Evolutionary conservation across 305 asterid species (phyloP), one percentile per base, ranked within the genome.

Genomic region (Striga hermonthica): DNA sequence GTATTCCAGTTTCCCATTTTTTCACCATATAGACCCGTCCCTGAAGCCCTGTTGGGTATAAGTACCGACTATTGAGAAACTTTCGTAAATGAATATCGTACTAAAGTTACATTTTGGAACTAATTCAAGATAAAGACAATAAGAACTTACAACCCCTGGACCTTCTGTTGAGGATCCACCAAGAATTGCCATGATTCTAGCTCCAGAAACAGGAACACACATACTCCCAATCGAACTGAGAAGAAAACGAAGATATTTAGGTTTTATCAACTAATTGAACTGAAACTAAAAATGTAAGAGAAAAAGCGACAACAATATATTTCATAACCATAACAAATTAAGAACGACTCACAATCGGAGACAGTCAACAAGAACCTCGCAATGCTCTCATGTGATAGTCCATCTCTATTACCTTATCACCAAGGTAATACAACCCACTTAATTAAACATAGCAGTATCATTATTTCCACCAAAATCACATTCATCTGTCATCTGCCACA

Each of bases 121-220:
- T 63, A 61, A 63, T 35, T 40, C 45, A 57, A 55, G 11, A 22
- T 34, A 63, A 47, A 13, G 68, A 40, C 48, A 35, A 31, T 47
- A 57, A 22, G 31, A 61, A 82, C 99, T 82, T 81, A 93, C 99
- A 49, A 90, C 63, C 73, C 99, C 99, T 60, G 89, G 78, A 66
- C 99, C 99, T 82, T 90, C 99, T 9, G 97, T 90, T 31, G 99
- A 80, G 64, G 99, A 97, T 70, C 99, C 99, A 58, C 99, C 99
- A 66, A 93, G 78, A 77, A 90, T 86, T 36, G 97, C 92, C 95
- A 88, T 82, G 70, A 93, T 88, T 80, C 97, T 84, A 76, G 99
- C 99, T 72, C 97, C 97, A 50, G 84, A 82, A 72, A 97, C 97
- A 7, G 99, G 96, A 66, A 93, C 96, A 73, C n/a, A n/a, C 99